These are phyloP conservation scores for Peterozyma toletana DNA, from an alignment of 805 yeast species.

Conservation along the genomic window DNA sequence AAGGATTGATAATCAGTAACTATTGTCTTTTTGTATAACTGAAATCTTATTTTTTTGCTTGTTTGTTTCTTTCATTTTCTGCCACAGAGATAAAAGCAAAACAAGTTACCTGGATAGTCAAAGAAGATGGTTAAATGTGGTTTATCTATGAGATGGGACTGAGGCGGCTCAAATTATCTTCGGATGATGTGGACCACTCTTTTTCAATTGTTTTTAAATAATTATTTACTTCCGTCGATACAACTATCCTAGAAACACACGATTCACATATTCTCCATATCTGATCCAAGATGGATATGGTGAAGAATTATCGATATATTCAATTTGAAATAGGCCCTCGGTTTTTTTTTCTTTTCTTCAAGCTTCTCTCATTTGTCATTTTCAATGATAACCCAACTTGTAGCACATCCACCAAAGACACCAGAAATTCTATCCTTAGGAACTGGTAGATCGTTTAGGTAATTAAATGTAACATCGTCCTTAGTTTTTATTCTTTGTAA, in stretches of 20 bases:
- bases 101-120: conserved; percentile 2
- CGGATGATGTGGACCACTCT: neutral
- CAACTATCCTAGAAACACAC: conserved; percentile 60
- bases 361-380: conserved; percentile 2
- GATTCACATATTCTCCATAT: conserved; percentile 80
- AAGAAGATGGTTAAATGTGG: conserved; percentile 7
- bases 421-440: conserved; percentile 16
- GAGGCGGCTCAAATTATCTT: neutral
- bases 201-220: neutral
- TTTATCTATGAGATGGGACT: neutral
- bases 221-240: conserved; percentile 34
- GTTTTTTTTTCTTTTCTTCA: neutral
- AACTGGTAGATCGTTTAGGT: conserved; percentile 26
- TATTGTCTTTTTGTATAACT: too few relatives aligned
- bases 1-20: too few relatives aligned
- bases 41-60: too few relatives aligned
- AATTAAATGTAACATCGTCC: conserved; percentile 27
- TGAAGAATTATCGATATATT: conserved; percentile 73
- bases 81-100: too few relatives aligned
- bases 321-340: neutral
- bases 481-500: conserved; percentile 11
- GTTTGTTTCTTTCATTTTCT: too few relatives aligned
- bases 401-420: conserved; percentile 62
- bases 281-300: conserved; percentile 69
- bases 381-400: conserved; percentile 48